Conservation (phyloP, 1,139 yeast genomes). For the Blastobotrys indianensis region DNA sequence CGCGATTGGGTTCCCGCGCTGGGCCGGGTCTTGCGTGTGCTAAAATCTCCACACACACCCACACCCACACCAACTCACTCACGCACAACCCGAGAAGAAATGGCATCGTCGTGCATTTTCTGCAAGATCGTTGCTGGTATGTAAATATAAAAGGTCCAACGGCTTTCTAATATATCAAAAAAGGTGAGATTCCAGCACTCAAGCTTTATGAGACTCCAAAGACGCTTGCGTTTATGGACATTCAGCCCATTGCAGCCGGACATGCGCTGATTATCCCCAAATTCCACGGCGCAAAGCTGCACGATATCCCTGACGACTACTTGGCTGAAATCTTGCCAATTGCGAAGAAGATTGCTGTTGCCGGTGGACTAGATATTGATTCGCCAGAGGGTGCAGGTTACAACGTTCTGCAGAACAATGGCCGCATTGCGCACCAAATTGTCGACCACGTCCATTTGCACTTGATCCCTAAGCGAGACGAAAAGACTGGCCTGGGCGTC, state of each 20-base stretch:
- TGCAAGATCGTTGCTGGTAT: slow-evolving; percentile 83
- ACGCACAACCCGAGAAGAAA: background rate
- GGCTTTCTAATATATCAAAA: slow-evolving; percentile 11
- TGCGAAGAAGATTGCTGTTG: slow-evolving; percentile 75
- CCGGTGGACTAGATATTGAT: slow-evolving; percentile 53
- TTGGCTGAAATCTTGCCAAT: slow-evolving; percentile 79
- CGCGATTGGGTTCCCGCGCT: slow-evolving; percentile 76
- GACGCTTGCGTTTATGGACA: slow-evolving; percentile 81
- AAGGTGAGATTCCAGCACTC: slow-evolving; percentile 84
- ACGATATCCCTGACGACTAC: slow-evolving; percentile 86
- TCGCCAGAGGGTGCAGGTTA: slow-evolving; percentile 73
- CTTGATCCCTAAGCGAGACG: slow-evolving; percentile 79
- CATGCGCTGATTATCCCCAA: slow-evolving; percentile 89
- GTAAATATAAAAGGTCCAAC: slow-evolving; percentile 19
- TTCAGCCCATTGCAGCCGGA: slow-evolving; percentile 84
- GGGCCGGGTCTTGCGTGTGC: slow-evolving; percentile 45
- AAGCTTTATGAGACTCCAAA: slow-evolving; percentile 78
- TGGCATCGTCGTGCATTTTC: slow-evolving; percentile 55
- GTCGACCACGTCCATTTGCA: slow-evolving; percentile 97
- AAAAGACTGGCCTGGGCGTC: slow-evolving; percentile 65
- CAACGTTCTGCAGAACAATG: slow-evolving; percentile 87
- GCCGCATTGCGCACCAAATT: slow-evolving; percentile 85
- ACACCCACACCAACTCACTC: background rate
- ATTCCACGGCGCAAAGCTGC: slow-evolving; percentile 85
- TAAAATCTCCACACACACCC: slow-evolving; percentile 18